These are phyloP conservation scores for Obba rivulosa DNA, from an alignment of 768 basidiomycete genomes.

Conservation along the genomic window DNA sequence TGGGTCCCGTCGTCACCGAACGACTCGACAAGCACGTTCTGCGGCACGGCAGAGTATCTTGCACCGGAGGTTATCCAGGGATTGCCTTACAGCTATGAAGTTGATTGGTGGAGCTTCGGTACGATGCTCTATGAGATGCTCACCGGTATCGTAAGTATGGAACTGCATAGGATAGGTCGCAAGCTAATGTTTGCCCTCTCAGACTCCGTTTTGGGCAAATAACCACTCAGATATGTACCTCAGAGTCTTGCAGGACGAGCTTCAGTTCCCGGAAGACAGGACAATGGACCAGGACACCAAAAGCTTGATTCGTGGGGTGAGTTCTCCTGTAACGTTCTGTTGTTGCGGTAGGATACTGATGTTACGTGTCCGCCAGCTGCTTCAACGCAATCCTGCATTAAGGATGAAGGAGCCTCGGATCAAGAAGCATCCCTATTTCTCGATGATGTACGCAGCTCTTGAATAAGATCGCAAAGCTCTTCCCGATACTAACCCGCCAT, in stretches of 20 bases:
- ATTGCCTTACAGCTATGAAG: constrained; percentile 84
- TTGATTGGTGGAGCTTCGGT: constrained; percentile 98
- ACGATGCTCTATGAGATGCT: constrained; percentile 98
- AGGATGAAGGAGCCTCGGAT: constrained; percentile 91
- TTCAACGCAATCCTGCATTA: constrained; percentile 89
- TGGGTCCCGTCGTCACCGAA: constrained; percentile 49
- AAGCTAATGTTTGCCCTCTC: constrained; percentile 11
- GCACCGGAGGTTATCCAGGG: constrained; percentile 97
- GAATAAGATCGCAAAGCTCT: constrained; percentile 6
- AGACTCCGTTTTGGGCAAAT: constrained; percentile 92
- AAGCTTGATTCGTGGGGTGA: constrained; percentile 88
- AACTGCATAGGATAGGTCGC: not conserved
- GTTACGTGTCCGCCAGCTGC: constrained; percentile 45
- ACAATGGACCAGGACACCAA: constrained; percentile 95
- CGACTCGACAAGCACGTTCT: constrained; percentile 83
- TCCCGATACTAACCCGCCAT: constrained; percentile 10
- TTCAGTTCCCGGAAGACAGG: constrained; percentile 84
- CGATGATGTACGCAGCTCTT: constrained; percentile 67
- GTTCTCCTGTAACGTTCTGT: constrained; percentile 29
- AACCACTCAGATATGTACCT: constrained; percentile 96
- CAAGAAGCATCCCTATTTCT: constrained; percentile 93
- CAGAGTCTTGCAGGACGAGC: constrained; percentile 83
- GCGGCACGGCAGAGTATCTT: constrained; percentile 94
- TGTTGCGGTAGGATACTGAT: constrained; percentile 1
- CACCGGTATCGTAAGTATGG: constrained; percentile 78